Percentiles rank a stretch among this genome's conserved stretches.
phyloP scores from a whole-genome alignment of 2,329 filamentous ascomycete genomes.

The Anisogramma anomala region DNA sequence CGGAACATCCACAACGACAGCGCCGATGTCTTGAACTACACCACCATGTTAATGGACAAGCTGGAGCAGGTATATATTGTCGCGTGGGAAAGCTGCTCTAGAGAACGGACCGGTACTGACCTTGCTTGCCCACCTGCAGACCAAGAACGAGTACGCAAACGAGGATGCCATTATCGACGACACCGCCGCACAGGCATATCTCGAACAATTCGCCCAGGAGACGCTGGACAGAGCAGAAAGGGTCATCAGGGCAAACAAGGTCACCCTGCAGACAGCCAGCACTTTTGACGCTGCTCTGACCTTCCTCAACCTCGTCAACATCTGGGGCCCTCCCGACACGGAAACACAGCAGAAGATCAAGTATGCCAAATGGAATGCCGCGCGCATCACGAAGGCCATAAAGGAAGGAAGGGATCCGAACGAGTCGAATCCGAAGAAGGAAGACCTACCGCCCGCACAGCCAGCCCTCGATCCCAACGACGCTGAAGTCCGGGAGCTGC shows the following conservation, averaged over 20 bases:
- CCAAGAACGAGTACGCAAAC: conserved; percentile 58
- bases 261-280: conserved; percentile 83
- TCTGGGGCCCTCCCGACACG: conserved; percentile 66
- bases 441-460: conserved; percentile 37
- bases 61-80: conserved; percentile 55
- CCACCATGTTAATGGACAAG: conserved; percentile 77
- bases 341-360: conserved; percentile 82
- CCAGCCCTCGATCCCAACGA: conserved; percentile 49
- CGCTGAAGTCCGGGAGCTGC: conserved; percentile 49
- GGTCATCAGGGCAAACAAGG: conserved; percentile 70
- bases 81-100: background rate
- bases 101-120: conserved; percentile 7
- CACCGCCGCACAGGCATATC: conserved; percentile 74
- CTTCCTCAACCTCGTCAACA: conserved; percentile 76
- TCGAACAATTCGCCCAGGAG: conserved; percentile 87
- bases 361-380: conserved; percentile 90
- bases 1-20: conserved; percentile 69
- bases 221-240: conserved; percentile 77
- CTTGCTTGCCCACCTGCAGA: conserved; percentile 28
- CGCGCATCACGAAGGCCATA: conserved; percentile 81
- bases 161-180: conserved; percentile 84
- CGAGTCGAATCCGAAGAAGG: conserved; percentile 65
- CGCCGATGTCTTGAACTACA: conserved; percentile 69
- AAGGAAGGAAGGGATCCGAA: conserved; percentile 90
- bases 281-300: conserved; percentile 88